Base-by-base conservation (phyloP, 352 stramenopile species). In the Halophytophthora polymorphica region DNA sequence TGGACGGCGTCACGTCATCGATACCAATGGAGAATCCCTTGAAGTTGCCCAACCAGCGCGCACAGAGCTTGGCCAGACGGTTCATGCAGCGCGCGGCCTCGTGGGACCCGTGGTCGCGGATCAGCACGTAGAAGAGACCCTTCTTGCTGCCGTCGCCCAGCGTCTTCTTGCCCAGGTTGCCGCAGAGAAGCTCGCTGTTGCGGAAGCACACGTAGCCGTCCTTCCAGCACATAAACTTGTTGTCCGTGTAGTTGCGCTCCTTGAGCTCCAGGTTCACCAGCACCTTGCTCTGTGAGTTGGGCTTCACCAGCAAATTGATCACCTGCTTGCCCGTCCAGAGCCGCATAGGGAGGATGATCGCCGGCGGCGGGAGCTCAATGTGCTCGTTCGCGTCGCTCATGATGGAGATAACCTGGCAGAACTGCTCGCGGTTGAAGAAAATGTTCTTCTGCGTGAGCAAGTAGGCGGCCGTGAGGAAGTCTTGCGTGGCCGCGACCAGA, bases 311-410 rank as follows among this genome's bases (percentile, higher is more conserved):
- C 45, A 91, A 56, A 21, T 66, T 92, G 29, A 95, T 92, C 13
- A 99, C 77, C 66, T 99, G 97, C 66, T 99, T 99, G 25, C 97
- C 97, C 14, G 97, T 99, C 97, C 97, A 99, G 4, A 99, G 74
- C 1, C 69, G 73, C 36, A 92, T 64, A 1, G 83, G 83, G 2
- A 86, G 50, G 12, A 94, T 58, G 33, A 94, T 90, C 10, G 83
- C 81, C 0, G 83, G 79, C 18, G 69, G 69, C 0, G 81, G 83
- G n/a, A 94, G 35, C n/a, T 92, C 81, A 53, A 99, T 93, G 29
- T 98, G 75, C 64, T 99, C 96, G 3, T 92, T 73, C 0, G 90
- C 96, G 53, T 99, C 95, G 42, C 89, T 90, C 79, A 99, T 94
- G 52, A 98, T 98, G 0, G 91, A 77, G 36, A 98, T 73, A 17